Evolutionary conservation across 1,284 basidiomycete species (phyloP).

Genomic region (Meripilus lineatus): DNA sequence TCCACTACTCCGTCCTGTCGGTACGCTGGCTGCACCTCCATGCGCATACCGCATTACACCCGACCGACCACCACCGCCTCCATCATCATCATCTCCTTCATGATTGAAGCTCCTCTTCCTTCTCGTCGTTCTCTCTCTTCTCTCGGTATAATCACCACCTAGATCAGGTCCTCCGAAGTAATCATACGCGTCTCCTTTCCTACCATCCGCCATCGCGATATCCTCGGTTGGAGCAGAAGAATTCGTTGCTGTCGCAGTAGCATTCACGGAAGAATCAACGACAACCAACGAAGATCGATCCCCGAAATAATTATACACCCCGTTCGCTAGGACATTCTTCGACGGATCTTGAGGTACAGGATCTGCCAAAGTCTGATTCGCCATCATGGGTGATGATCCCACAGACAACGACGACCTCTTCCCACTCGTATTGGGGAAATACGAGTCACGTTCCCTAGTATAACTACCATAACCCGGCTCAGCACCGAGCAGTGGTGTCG

Average conservation of each 20-base stretch:
- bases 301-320: constrained; percentile 15
- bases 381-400: constrained; percentile 9
- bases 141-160: constrained; percentile 33
- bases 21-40: constrained; percentile 21
- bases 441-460: constrained; percentile 31
- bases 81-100: constrained; percentile 6
- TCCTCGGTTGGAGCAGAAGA: too few relatives aligned
- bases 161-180: constrained; percentile 59
- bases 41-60: constrained; percentile 20
- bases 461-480: too few relatives aligned
- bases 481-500: constrained; percentile 19
- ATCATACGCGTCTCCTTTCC: constrained; percentile 52
- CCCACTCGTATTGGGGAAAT: constrained; percentile 31
- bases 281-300: constrained; percentile 13
- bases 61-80: neutral
- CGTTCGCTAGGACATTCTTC: constrained; percentile 1
- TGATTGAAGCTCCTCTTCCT: constrained; percentile 15
- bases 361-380: constrained; percentile 10
- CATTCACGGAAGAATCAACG: constrained; percentile 19
- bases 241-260: neutral
- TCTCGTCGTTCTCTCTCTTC: constrained; percentile 12
- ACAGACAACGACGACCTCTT: constrained; percentile 3
- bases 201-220: too few relatives aligned
- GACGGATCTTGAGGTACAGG: constrained; percentile 6
- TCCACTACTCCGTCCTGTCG: constrained; percentile 22